Conservation (phyloP, 371 early-diverging fungal species). For the Mortierella sp. region DNA sequence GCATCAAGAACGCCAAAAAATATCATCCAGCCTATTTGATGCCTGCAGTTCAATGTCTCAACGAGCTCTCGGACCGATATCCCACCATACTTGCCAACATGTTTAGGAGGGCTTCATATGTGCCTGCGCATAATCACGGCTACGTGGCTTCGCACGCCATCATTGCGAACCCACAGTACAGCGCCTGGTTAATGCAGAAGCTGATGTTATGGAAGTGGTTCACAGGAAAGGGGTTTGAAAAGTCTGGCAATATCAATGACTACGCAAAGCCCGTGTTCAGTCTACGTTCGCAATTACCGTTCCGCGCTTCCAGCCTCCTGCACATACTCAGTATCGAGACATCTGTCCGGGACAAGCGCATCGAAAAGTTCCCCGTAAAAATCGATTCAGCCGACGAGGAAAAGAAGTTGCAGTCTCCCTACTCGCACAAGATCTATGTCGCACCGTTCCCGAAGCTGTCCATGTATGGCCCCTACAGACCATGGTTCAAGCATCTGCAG, state of each 20-base stretch:
- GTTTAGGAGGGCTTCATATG: conserved; percentile 49
- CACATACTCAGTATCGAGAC: conserved; percentile 29
- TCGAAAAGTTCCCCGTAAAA: conserved; percentile 22
- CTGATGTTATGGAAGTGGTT: conserved; percentile 44
- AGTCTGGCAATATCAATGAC: conserved; percentile 44
- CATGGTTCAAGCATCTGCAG: conserved; percentile 17
- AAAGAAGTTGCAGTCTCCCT: conserved; percentile 13
- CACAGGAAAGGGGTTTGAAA: conserved; percentile 18
- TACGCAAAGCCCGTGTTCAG: conserved; percentile 43
- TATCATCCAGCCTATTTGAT: conserved; percentile 52
- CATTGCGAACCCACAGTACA: conserved; percentile 43
- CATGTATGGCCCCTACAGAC: conserved; percentile 47
- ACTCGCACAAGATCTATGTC: conserved; percentile 50
- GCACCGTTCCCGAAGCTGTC: conserved; percentile 54
- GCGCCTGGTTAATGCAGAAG: conserved; percentile 12
- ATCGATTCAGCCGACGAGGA: conserved; percentile 22
- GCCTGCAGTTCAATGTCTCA: conserved; percentile 52
- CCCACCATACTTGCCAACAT: conserved; percentile 37
- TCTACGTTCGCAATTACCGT: conserved; percentile 46
- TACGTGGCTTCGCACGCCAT: conserved; percentile 49
- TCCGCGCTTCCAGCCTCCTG: conserved; percentile 23
- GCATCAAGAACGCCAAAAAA: conserved; percentile 51
- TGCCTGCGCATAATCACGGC: conserved; percentile 40
- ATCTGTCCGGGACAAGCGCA: conserved; percentile 26
- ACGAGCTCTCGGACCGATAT: conserved; percentile 45